phyloP scores from a whole-genome alignment of 768 basidiomycete species.

The Lactarius akahatsu region DNA sequence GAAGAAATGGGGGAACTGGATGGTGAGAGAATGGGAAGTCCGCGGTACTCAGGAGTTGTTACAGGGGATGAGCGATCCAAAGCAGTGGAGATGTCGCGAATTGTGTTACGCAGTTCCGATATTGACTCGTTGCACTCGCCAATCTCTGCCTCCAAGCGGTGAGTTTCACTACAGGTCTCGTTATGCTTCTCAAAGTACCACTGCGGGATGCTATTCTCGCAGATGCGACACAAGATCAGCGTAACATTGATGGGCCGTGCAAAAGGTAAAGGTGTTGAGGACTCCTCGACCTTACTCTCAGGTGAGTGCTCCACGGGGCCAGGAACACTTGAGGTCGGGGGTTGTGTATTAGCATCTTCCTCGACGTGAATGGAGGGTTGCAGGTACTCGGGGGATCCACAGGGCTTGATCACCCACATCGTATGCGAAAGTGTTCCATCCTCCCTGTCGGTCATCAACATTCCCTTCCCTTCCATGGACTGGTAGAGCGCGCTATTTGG shows the following conservation, averaged over 20 bases:
- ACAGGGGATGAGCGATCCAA: conserved; percentile 74
- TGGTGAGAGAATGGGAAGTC: conserved; percentile 78
- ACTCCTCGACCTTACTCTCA: conserved; percentile 31
- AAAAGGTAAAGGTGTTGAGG: conserved; percentile 72
- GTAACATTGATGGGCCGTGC: conserved; percentile 74
- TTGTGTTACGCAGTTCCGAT: conserved; percentile 79
- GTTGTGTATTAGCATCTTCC: conserved; percentile 38
- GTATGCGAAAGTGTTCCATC: conserved; percentile 88
- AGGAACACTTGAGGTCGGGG: conserved; percentile 43
- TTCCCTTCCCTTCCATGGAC: conserved; percentile 95
- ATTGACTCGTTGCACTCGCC: conserved; percentile 92
- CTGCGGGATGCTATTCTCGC: conserved; percentile 93
- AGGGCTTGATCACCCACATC: conserved; percentile 96
- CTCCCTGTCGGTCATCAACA: conserved; percentile 95
- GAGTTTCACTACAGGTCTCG: conserved; percentile 96
- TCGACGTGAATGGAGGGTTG: conserved; percentile 60
- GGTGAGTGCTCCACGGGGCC: conserved; percentile 11
- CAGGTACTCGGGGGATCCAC: conserved; percentile 67
- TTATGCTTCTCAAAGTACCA: conserved; percentile 99
- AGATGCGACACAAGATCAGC: conserved; percentile 92
- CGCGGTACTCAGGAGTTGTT: conserved; percentile 76
- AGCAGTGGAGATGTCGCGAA: conserved; percentile 71
- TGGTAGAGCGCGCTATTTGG: conserved; percentile 58
- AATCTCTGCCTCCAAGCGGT: conserved; percentile 95
- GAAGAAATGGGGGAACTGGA: conserved; percentile 68